These are phyloP conservation scores for Pharus latifolius DNA, from an alignment of 176 grass and related monocot genomes.

Conservation along the genomic window DNA sequence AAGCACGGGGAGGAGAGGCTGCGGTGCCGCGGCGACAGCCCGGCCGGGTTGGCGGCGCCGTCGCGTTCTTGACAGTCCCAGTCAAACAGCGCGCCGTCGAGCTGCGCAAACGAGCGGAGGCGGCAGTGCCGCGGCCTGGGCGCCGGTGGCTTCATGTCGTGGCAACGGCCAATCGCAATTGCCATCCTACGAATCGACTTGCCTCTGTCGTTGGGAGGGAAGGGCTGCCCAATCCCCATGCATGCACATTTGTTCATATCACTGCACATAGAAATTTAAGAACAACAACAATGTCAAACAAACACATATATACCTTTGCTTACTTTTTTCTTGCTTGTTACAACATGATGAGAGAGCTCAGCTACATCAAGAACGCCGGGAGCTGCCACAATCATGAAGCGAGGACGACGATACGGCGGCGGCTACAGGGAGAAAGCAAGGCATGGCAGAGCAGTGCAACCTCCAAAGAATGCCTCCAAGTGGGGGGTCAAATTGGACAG, in stretches of 20 bases:
- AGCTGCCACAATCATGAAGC: not conserved
- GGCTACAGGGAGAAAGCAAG: not conserved
- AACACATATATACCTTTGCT: constrained; percentile 7
- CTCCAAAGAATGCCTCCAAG: not conserved
- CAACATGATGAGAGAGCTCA: constrained; percentile 11
- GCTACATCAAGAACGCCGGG: constrained; percentile 28
- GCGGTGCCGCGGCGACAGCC: constrained; percentile 37
- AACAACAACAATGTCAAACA: not conserved
- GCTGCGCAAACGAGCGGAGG: constrained; percentile 52
- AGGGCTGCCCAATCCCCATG: not conserved
- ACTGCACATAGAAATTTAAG: not conserved
- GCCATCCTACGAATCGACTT: constrained; percentile 22
- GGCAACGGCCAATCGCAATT: constrained; percentile 42
- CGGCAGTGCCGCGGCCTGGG: constrained; percentile 43
- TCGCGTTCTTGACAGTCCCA: constrained; percentile 18
- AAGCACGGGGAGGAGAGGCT: constrained; percentile 57
- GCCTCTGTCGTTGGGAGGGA: constrained; percentile 11
- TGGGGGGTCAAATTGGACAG: not conserved
- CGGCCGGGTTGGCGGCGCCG: not conserved
- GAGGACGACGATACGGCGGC: not conserved
- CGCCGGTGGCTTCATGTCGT: constrained; percentile 34
- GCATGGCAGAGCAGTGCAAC: constrained; percentile 10
- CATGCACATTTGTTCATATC: not conserved
- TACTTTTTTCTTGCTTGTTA: constrained; percentile 5
- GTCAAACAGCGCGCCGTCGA: constrained; percentile 16